Base-by-base conservation (phyloP, 129 eudicot species). In the Pittosporum tobira region DNA sequence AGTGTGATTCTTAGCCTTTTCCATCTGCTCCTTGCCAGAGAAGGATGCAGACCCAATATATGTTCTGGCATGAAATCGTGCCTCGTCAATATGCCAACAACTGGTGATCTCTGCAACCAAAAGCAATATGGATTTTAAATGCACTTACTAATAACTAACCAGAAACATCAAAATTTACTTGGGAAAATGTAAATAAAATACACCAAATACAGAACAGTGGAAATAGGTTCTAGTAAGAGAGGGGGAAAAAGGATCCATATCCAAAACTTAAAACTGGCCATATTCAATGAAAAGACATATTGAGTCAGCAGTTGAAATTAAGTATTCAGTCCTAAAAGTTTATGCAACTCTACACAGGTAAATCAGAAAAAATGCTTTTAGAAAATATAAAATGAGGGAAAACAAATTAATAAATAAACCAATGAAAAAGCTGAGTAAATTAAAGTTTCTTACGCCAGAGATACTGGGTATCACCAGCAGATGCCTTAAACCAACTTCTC, bases 1-100 rank as follows among this genome's bases (percentile, higher is more conserved):
- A n/a, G n/a, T 28, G 62, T 71, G 55, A 90, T 45, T 47, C 95
- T 64, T 69, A 91, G 71, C 66, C 85, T 75, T 71, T 73, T 86
- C 95, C 94, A 91, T 72, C 75, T 80, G 70, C 77, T 78, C 48
- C 56, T 67, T 40, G 58, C 73, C 80, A 86, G 66, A 51, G 22
- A 40, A 10, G 98, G 98, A 67, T 87, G 85, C 75, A 87, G 70
- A 59, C 76, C 84, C 59, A 86, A 64, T 62, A 86, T 81, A 62
- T 90, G 95, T 59, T 86, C 89, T 1, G 98, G 89, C 94, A 85
- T 83, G 75, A 90, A 90, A 69, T 90, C 98, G 46, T 90, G 98
- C 77, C 95, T 80, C 8, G 98, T 90, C 68, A 90, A 74, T 75
- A 90, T 80, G 22, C 98, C 98, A 69, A 86, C 98, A 9, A 86